These are phyloP conservation scores for Odonthalia washingtoniensis DNA, from an alignment of 31 red algal genomes.

Conservation along the genomic window DNA sequence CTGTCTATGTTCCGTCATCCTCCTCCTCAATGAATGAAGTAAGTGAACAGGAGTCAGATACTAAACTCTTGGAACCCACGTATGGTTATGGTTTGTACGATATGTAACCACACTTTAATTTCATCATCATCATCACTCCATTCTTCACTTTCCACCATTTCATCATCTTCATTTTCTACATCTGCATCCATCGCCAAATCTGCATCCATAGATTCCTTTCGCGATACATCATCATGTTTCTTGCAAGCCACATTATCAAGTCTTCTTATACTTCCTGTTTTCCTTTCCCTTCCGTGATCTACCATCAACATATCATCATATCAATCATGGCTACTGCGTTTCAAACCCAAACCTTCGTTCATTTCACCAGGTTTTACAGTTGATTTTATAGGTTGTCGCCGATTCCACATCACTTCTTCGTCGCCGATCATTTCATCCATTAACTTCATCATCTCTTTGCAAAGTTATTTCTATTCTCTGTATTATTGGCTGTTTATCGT, in stretches of 20 bases:
- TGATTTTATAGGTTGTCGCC: not conserved
- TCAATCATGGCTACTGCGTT: not conserved
- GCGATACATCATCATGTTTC: no score
- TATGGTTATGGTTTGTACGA: not conserved
- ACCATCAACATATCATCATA: no score
- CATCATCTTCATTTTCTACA: no score
- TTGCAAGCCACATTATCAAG: not conserved
- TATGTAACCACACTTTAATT: not conserved
- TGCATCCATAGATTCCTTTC: no score
- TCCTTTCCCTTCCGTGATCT: no score
- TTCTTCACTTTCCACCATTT: slow-evolving; percentile 3
- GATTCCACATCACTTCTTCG: not conserved
- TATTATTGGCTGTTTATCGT: no score
- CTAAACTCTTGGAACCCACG: not conserved
- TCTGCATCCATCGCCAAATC: not conserved
- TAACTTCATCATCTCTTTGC: not conserved
- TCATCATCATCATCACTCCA: not conserved
- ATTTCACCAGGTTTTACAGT: not conserved
- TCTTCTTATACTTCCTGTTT: not conserved
- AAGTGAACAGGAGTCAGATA: not conserved
- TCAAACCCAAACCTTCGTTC: not conserved
- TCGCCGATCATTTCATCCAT: no score
- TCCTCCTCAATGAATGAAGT: not conserved
- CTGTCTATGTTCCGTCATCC: not conserved
- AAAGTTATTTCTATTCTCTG: no score